Evolutionary conservation across 2,329 filamentous ascomycete species (phyloP).

Genomic region (Chaetomiaceae sp.): DNA sequence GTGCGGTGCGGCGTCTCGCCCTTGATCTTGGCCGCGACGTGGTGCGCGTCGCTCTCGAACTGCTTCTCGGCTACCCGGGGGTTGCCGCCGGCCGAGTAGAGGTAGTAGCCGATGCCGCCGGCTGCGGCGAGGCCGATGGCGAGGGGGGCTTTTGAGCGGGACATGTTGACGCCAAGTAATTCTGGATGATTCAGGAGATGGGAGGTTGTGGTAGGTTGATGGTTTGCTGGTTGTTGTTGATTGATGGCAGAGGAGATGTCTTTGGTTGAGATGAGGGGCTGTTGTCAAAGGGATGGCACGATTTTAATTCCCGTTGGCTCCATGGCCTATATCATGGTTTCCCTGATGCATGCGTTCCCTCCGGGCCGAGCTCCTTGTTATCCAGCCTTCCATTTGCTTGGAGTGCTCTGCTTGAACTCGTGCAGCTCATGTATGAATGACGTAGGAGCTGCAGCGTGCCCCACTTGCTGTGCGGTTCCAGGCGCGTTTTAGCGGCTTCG

Average conservation of each 20-base stretch:
- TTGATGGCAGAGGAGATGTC: neutral
- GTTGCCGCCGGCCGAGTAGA: slow-evolving; percentile 80
- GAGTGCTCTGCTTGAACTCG: neutral
- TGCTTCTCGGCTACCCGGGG: slow-evolving; percentile 81
- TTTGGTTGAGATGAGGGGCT: slow-evolving; percentile 5
- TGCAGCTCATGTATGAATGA: slow-evolving; percentile 21
- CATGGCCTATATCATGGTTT: slow-evolving; percentile 5
- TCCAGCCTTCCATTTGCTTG: slow-evolving; percentile 2
- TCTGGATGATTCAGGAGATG: neutral
- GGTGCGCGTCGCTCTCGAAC: slow-evolving; percentile 75
- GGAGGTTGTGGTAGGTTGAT: neutral
- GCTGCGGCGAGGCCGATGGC: slow-evolving; percentile 59
- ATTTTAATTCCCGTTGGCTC: slow-evolving; percentile 13
- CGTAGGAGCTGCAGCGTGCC: slow-evolving; percentile 15
- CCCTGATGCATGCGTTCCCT: slow-evolving; percentile 12
- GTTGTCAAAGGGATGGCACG: slow-evolving; percentile 5
- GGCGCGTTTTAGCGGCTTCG: slow-evolving; percentile 3
- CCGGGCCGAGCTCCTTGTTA: slow-evolving; percentile 7
- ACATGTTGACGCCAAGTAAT: slow-evolving; percentile 34
- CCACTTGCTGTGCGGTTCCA: neutral
- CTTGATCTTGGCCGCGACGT: slow-evolving; percentile 62
- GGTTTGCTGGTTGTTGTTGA: neutral
- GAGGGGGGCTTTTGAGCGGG: slow-evolving; percentile 44
- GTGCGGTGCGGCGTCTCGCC: slow-evolving; percentile 55
- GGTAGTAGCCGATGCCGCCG: slow-evolving; percentile 77